Evolutionary conservation across 148 eudicot species (phyloP).

Genomic region (Arbutus unedo): DNA sequence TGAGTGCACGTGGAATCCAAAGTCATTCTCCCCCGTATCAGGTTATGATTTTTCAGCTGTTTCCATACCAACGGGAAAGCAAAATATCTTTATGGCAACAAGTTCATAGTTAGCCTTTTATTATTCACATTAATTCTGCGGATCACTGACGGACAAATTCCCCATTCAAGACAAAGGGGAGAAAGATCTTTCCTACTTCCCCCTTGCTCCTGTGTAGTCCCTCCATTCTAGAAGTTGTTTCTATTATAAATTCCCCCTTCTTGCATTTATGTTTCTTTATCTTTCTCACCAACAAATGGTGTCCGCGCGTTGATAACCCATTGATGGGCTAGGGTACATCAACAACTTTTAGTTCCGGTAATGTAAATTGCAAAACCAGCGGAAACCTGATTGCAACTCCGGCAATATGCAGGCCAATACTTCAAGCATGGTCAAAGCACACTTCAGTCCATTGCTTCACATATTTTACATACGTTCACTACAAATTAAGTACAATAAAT

Average conservation of each 20-base stretch:
- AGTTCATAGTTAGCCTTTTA: not conserved
- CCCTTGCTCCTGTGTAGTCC: not conserved
- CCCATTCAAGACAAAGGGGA: not conserved
- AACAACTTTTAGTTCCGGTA: not conserved
- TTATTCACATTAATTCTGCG: not conserved
- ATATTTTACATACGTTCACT: not conserved
- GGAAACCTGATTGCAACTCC: constrained; percentile 5
- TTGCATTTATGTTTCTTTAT: not conserved
- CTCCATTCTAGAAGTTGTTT: not conserved
- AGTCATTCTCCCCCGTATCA: not conserved
- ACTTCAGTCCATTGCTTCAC: not conserved
- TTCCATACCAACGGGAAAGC: not conserved
- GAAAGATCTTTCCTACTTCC: not conserved
- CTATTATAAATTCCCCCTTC: not conserved
- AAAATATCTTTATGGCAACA: not conserved
- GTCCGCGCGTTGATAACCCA: not conserved
- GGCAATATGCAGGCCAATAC: not conserved
- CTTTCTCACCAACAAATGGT: not conserved
- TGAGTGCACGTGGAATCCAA: not conserved
- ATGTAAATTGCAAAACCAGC: not conserved
- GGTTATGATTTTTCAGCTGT: not conserved
- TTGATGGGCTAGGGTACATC: not conserved
- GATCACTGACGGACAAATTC: not conserved
- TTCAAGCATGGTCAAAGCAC: not conserved
- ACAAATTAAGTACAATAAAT: not conserved